phyloP scores from a whole-genome alignment of 345 rosid species.

The Luvunga scandens region DNA sequence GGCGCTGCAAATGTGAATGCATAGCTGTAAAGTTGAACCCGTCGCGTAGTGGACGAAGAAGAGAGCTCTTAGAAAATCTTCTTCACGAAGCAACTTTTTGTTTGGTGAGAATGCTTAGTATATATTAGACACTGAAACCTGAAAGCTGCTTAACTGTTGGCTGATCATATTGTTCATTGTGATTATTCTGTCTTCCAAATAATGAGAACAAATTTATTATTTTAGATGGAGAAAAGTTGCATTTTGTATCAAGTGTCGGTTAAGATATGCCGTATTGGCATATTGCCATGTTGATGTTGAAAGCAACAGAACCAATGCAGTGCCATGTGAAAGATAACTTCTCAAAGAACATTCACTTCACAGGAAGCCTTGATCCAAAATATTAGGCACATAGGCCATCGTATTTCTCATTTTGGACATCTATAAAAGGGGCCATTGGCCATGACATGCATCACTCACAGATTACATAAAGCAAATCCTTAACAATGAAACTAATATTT shows the following conservation, averaged over 20 bases:
- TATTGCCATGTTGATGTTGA: conserved; percentile 13
- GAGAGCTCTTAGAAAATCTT: too few relatives aligned
- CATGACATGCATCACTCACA: background rate
- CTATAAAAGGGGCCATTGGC: conserved; percentile 18
- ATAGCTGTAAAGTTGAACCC: background rate
- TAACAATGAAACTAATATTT: background rate
- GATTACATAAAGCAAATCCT: background rate
- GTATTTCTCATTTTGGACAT: background rate
- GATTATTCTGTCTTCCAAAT: too few relatives aligned
- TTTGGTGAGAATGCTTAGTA: too few relatives aligned
- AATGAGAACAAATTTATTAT: too few relatives aligned
- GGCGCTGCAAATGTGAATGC: background rate
- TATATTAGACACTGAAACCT: too few relatives aligned
- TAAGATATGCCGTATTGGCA: background rate
- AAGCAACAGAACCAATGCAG: conserved; percentile 1
- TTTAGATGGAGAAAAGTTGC: background rate
- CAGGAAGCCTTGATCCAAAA: background rate
- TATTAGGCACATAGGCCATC: background rate
- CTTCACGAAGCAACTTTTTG: too few relatives aligned
- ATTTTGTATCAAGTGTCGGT: background rate
- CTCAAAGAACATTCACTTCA: background rate
- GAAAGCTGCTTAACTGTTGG: too few relatives aligned
- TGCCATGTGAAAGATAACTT: conserved; percentile 6
- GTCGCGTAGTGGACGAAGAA: background rate
- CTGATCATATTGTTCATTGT: too few relatives aligned